Base-by-base conservation (phyloP, 2,329 filamentous ascomycete species). In the Penicillium sp. region DNA sequence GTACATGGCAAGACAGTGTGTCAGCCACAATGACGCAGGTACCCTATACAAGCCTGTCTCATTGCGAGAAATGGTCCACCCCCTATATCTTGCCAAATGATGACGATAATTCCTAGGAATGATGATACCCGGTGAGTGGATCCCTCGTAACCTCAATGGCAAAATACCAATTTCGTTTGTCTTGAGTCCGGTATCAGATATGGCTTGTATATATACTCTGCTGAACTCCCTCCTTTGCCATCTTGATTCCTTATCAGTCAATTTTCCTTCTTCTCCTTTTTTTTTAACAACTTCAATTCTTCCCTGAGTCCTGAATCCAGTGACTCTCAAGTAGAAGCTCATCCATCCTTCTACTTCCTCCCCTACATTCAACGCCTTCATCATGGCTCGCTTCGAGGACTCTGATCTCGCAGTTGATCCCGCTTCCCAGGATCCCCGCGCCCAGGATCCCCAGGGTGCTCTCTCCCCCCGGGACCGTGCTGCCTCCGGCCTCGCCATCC, bases 361-460 rank as follows among this genome's bases (percentile, higher is more conserved):
- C 29, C 21, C 29, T 50, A 38, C n/a, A 52, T 43, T 38, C 39
- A 43, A 55, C 29, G 40, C 50, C 36, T 55, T 23, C 76, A 84
- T 63, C 60, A 87, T 88, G 85, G 79, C 84, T 76, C 76, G 78
- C 63, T 84, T 82, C 68, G 83, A 86, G 60, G 83, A 87, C 61
- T 74, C 78, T 60, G 83, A 86, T 65, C 78, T 84, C 60, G 77
- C 71, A 54, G 76, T 76, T 41, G 71, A 80, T 48, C 29, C 29
- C 9, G 57, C 62, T 44, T 59, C 67, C 33, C 53, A 63, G 34
- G 53, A 57, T 29, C 54, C 64, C 44, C 60, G 50, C 29, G 25
- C 57, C 29, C 46, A 48, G 31, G 50, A 52, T 33, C 62, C 53
- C 38, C 41, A 55, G n/a, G 63, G 48, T 52, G 53, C 64, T 63